Evolutionary conservation across 2,329 filamentous ascomycete genomes (phyloP).

Genomic region (Verticillium alfalfae): DNA sequence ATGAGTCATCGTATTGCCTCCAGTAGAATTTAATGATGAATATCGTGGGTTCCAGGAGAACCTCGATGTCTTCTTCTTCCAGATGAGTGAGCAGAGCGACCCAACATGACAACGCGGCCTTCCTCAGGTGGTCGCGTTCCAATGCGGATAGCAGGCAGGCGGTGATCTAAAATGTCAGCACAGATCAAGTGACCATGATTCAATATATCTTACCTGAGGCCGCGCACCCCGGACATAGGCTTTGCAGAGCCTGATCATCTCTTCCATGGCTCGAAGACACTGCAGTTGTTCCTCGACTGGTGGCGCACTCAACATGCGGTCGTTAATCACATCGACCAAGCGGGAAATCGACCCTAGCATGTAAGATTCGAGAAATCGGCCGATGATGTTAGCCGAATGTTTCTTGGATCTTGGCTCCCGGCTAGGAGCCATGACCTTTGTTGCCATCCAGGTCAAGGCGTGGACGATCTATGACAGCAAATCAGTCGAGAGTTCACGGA

Average conservation of each 20-base stretch:
- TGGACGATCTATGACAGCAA: slow-evolving; percentile 32
- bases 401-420: slow-evolving; percentile 39
- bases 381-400: slow-evolving; percentile 55
- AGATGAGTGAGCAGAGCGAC: slow-evolving; percentile 68
- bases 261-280: slow-evolving; percentile 77
- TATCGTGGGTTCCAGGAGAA: slow-evolving; percentile 82
- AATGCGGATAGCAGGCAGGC: slow-evolving; percentile 88
- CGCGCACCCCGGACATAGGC: slow-evolving; percentile 71
- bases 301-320: slow-evolving; percentile 48
- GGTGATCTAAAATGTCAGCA: slow-evolving; percentile 58
- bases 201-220: slow-evolving; percentile 62
- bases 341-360: slow-evolving; percentile 82
- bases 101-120: slow-evolving; percentile 81
- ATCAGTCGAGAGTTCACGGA: background rate
- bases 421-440: slow-evolving; percentile 30
- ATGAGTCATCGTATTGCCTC: slow-evolving; percentile 56
- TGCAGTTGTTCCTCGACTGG: slow-evolving; percentile 63
- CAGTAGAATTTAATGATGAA: slow-evolving; percentile 82
- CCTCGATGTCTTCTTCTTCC: slow-evolving; percentile 71
- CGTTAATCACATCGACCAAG: slow-evolving; percentile 74
- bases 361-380: slow-evolving; percentile 74
- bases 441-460: slow-evolving; percentile 41
- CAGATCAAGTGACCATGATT: background rate
- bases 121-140: slow-evolving; percentile 66
- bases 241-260: slow-evolving; percentile 76